Evolutionary conservation across 495 filamentous ascomycete genomes (phyloP).

Genomic region (Endocarpon pusillum): DNA sequence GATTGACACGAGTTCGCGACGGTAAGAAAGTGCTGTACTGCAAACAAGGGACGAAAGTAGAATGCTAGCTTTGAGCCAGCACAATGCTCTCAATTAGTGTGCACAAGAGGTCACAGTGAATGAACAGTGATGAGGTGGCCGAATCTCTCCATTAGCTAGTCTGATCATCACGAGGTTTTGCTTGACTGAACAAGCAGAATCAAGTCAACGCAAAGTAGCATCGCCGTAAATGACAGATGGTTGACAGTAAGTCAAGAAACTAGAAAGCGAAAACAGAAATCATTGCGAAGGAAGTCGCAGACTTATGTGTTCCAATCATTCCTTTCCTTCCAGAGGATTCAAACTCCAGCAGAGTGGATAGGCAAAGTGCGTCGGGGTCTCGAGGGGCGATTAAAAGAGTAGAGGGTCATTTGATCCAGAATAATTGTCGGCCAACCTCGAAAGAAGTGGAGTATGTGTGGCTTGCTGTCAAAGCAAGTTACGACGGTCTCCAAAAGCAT

Average conservation of each 20-base stretch:
- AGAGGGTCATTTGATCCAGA: constrained; percentile 17
- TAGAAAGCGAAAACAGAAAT: constrained; percentile 6
- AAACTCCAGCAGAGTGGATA: constrained; percentile 6
- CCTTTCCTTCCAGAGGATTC: constrained; percentile 10
- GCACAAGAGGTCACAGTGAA: neutral
- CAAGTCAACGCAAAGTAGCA: constrained; percentile 9
- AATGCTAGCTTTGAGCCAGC: too few relatives aligned
- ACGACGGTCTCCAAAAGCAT: constrained; percentile 10
- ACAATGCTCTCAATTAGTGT: too few relatives aligned
- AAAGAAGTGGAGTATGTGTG: constrained; percentile 20
- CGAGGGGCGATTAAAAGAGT: constrained; percentile 14
- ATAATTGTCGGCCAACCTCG: constrained; percentile 28
- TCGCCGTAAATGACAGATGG: constrained; percentile 7
- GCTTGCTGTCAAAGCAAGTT: constrained; percentile 15
- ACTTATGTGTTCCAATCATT: neutral
- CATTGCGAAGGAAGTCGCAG: constrained; percentile 3
- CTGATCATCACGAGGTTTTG: constrained; percentile 12
- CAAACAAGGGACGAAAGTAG: too few relatives aligned
- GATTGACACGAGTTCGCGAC: too few relatives aligned
- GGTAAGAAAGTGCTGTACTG: too few relatives aligned
- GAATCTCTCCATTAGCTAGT: constrained; percentile 23
- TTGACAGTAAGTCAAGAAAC: constrained; percentile 8
- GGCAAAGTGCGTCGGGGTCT: constrained; percentile 10
- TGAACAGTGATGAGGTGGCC: constrained; percentile 28
- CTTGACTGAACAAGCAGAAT: constrained; percentile 4